A percentile compares a stretch with the other conserved stretches of the same genome.
phyloP scores from a whole-genome alignment of 2,329 filamentous ascomycete species.

The Didymella exigua region DNA sequence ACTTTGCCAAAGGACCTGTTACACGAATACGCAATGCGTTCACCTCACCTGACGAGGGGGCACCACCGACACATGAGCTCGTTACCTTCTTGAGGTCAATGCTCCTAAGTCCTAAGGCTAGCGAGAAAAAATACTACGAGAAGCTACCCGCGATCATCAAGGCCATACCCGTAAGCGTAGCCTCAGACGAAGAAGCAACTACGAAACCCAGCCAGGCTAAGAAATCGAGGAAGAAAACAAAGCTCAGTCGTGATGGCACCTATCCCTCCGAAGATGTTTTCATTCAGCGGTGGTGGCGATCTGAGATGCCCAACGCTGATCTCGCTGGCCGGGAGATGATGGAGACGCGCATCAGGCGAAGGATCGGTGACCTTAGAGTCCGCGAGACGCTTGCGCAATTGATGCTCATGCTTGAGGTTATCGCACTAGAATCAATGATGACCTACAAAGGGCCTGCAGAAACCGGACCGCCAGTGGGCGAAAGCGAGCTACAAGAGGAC shows the following conservation, averaged over 20 bases:
- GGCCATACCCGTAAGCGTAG: constrained; percentile 55
- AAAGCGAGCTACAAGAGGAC: constrained; percentile 24
- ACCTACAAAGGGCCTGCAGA: constrained; percentile 42
- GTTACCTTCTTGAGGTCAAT: constrained; percentile 72
- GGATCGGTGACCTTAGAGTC: constrained; percentile 69
- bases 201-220: constrained; percentile 45
- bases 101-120: constrained; percentile 67
- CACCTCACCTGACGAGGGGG: constrained; percentile 65
- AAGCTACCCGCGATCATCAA: constrained; percentile 69
- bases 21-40: constrained; percentile 76
- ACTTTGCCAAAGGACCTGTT: constrained; percentile 82
- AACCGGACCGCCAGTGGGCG: constrained; percentile 19
- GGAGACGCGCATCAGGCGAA: constrained; percentile 63
- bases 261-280: constrained; percentile 70
- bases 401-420: constrained; percentile 76
- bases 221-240: constrained; percentile 54
- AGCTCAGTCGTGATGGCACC: constrained; percentile 69
- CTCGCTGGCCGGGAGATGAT: constrained; percentile 39
- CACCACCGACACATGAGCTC: constrained; percentile 66
- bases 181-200: constrained; percentile 51
- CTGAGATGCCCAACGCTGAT: constrained; percentile 48
- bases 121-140: constrained; percentile 82
- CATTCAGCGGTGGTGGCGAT: constrained; percentile 72
- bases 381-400: constrained; percentile 82
- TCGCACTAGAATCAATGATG: constrained; percentile 66